Conservation (phyloP, 768 basidiomycete species). For the Amanita pseudoporphyria region DNA sequence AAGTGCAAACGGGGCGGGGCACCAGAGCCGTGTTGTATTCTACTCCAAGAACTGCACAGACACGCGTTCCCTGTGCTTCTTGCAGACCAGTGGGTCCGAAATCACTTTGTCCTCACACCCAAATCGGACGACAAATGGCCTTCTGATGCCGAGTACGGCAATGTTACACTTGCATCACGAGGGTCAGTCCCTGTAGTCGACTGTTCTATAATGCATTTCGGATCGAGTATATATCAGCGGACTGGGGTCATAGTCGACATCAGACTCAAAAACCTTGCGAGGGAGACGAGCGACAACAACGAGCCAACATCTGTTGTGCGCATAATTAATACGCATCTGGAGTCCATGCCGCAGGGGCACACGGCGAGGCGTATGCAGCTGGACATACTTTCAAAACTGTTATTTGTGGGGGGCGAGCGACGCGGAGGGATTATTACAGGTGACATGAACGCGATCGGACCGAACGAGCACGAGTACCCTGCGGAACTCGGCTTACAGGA, state of each 20-base stretch:
- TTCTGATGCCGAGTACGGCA: constrained; percentile 41
- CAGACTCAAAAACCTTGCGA: constrained; percentile 13
- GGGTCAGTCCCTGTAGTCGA: constrained; percentile 38
- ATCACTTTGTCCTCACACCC: constrained; percentile 51
- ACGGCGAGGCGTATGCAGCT: constrained; percentile 40
- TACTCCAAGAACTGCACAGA: constrained; percentile 59
- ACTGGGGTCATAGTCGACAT: constrained; percentile 36
- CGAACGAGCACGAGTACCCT: constrained; percentile 33
- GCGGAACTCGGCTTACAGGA: constrained; percentile 42
- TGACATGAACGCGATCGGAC: constrained; percentile 62
- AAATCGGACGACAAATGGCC: constrained; percentile 48
- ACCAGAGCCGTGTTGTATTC: constrained; percentile 50
- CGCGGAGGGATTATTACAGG: constrained; percentile 57
- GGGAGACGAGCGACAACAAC: constrained; percentile 38
- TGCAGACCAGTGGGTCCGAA: constrained; percentile 51
- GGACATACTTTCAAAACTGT: constrained; percentile 35
- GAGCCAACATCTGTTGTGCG: constrained; percentile 38
- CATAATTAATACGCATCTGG: constrained; percentile 67
- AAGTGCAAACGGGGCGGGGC: constrained; percentile 31
- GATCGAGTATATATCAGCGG: constrained; percentile 38
- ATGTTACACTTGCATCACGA: constrained; percentile 60
- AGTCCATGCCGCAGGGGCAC: constrained; percentile 44
- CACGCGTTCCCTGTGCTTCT: constrained; percentile 38
- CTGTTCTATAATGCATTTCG: constrained; percentile 43
- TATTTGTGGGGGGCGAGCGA: constrained; percentile 33